phyloP scores from a whole-genome alignment of 495 filamentous ascomycete species.

The Penicillium steckii region DNA sequence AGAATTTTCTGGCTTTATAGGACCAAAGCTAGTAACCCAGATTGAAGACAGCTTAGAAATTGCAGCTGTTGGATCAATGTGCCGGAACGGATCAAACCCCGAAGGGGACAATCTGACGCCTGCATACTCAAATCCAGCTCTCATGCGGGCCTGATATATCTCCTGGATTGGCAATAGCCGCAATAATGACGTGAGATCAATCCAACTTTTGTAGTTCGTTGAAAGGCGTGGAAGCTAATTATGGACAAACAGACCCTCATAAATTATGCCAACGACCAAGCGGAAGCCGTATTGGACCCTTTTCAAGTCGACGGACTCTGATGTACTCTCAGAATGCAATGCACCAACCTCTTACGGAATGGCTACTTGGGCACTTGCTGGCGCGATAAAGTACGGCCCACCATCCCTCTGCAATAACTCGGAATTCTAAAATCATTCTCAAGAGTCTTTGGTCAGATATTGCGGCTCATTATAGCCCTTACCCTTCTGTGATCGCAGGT shows the following conservation, averaged over 20 bases:
- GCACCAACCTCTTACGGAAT: slow-evolving; percentile 29
- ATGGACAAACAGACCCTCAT: too few relatives aligned
- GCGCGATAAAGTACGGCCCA: slow-evolving; percentile 27
- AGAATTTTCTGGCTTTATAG: slow-evolving; percentile 27
- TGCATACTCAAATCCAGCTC: slow-evolving; percentile 24
- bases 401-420: slow-evolving; percentile 16
- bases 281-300: slow-evolving; percentile 16
- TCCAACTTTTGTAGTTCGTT: not conserved
- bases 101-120: slow-evolving; percentile 29
- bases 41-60: slow-evolving; percentile 27
- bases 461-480: slow-evolving; percentile 27
- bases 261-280: slow-evolving; percentile 29
- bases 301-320: slow-evolving; percentile 22
- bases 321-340: slow-evolving; percentile 28
- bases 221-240: too few relatives aligned
- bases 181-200: slow-evolving; percentile 12
- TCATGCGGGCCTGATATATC: slow-evolving; percentile 29
- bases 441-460: slow-evolving; percentile 26
- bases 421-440: slow-evolving; percentile 18
- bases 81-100: slow-evolving; percentile 24
- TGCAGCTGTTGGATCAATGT: slow-evolving; percentile 28
- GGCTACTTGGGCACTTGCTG: slow-evolving; percentile 28
- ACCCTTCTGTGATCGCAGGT: slow-evolving; percentile 17
- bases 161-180: slow-evolving; percentile 26
- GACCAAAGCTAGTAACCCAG: slow-evolving; percentile 12